Evolutionary conservation across 163 green algal species (phyloP), one percentile per base, ranked within the genome.

Genomic region (Scenedesmus sp.): DNA sequence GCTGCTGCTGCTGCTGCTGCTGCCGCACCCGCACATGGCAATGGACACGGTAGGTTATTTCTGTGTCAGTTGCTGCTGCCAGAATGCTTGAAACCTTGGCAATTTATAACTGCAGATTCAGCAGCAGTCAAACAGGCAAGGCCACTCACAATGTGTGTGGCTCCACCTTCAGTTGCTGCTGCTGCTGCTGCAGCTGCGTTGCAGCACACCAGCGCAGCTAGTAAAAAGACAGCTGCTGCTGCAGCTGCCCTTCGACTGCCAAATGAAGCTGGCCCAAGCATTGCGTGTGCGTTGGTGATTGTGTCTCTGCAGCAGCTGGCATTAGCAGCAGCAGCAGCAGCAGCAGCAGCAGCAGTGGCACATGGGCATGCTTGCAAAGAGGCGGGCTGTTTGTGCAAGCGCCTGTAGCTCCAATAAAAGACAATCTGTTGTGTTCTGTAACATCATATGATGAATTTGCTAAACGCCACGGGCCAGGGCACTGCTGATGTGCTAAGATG

Each of bases 121-220:
- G 74, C 74, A 83, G 74, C 74, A 83, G 74, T 13, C 9, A 83
- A 56, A n/a, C 74, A 83, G 74, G 74, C 10, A 83, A 83, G 26
- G 26, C 13, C 74, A 56, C 74, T 83, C 74, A 83, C 26, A 46
- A 9, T 83, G 12, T 83, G n/a, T 83, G n/a, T 52, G 10, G n/a
- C 12, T 52, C 34, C 34, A 46, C 34, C 34, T 46, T 46, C 34
- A 46, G 74, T 13, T 83, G 74, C 74, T 83, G 74, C 74, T 83
- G 74, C 74, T 83, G 74, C 74, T 83, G 74, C 74, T 83, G 74
- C 74, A 8, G 59, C 59, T 10, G 8, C 59, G 8, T 64, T 8
- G 8, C 8, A 64, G 59, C 59, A 64, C 9, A 10, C 59, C 9
- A 15, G 59, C 59, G 8, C 59, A 15, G 59, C 59, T 10, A 64